A percentile compares a stretch with the other conserved stretches of the same genome.
Evolutionary conservation across 2,329 filamentous ascomycete genomes (phyloP).

Genomic region (Curvularia lunata): DNA sequence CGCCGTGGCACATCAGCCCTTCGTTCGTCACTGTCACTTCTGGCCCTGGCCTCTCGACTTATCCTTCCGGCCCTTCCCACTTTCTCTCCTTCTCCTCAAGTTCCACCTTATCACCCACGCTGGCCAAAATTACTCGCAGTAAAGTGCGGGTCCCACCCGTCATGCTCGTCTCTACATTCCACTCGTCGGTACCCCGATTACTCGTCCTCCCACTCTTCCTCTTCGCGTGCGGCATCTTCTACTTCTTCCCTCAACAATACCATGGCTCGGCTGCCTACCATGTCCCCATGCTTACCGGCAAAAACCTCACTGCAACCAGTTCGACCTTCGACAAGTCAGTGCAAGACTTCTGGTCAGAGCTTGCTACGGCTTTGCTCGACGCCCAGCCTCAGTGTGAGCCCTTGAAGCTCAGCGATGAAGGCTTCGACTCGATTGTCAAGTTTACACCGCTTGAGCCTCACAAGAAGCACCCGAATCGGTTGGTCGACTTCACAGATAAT

Average conservation of each 20-base stretch:
- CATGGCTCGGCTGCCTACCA: conserved; percentile 8
- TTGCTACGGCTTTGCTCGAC: conserved; percentile 18
- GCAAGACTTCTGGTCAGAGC: conserved; percentile 25
- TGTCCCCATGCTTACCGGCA: conserved; percentile 2
- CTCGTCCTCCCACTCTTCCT: conserved; percentile 21
- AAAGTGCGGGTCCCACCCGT: conserved; percentile 6
- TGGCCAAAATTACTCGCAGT: neutral
- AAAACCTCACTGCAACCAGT: conserved; percentile 22
- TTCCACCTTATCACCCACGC: conserved; percentile 2
- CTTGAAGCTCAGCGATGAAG: conserved; percentile 18
- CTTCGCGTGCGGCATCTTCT: conserved; percentile 18
- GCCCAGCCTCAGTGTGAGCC: conserved; percentile 25
- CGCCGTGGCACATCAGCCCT: neutral
- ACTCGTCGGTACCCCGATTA: conserved; percentile 21
- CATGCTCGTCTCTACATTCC: conserved; percentile 24
- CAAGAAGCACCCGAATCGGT: conserved; percentile 16
- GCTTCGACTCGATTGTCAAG: conserved; percentile 4
- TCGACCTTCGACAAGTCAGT: conserved; percentile 23
- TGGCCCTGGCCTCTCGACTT: neutral
- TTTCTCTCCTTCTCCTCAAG: neutral
- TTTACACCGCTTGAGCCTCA: conserved; percentile 22
- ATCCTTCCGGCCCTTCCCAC: neutral
- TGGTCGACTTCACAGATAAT: conserved; percentile 26
- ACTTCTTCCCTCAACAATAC: conserved; percentile 18
- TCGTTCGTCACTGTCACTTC: neutral